Percentiles rank a stretch among this genome's conserved stretches.
Evolutionary conservation across 1,139 yeast genomes (phyloP).

Genomic region (Chernovozyma sophiae-reginae): DNA sequence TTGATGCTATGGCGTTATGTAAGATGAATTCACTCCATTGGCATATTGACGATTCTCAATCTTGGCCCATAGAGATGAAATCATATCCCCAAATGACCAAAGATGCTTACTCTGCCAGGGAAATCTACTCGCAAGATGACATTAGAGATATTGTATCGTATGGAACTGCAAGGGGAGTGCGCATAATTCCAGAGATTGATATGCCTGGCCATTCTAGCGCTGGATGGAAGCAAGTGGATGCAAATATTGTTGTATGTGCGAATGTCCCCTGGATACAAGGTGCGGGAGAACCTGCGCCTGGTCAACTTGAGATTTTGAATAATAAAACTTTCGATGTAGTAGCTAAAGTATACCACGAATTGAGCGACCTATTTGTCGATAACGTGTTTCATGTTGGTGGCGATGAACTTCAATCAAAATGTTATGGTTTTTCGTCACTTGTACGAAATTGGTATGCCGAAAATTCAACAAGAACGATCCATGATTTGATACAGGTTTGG

Average conservation of each 20-base stretch:
- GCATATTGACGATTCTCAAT: conserved; percentile 44
- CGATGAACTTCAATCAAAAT: conserved; percentile 37
- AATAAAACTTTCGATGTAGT: conserved; percentile 34
- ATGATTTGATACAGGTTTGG: conserved; percentile 37
- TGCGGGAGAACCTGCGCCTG: conserved; percentile 46
- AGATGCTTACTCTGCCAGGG: conserved; percentile 41
- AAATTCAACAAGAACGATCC: conserved; percentile 15
- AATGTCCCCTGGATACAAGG: conserved; percentile 30
- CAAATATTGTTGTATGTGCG: conserved; percentile 32
- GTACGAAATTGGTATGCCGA: conserved; percentile 25
- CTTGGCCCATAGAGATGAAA: conserved; percentile 42
- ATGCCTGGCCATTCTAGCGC: conserved; percentile 48
- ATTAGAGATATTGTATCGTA: conserved; percentile 29
- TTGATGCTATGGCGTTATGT: conserved; percentile 39
- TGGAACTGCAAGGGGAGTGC: conserved; percentile 37
- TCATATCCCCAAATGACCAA: conserved; percentile 37
- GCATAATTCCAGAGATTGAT: conserved; percentile 47
- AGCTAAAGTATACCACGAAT: conserved; percentile 32
- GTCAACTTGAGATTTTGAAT: conserved; percentile 40
- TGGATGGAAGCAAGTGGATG: conserved; percentile 39
- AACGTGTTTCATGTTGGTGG: conserved; percentile 43
- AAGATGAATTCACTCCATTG: conserved; percentile 45
- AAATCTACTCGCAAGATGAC: conserved; percentile 31
- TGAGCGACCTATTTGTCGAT: conserved; percentile 32
- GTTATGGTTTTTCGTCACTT: conserved; percentile 31